Evolutionary conservation across 805 yeast species (phyloP).

Genomic region (Myxozyma neotropica): DNA sequence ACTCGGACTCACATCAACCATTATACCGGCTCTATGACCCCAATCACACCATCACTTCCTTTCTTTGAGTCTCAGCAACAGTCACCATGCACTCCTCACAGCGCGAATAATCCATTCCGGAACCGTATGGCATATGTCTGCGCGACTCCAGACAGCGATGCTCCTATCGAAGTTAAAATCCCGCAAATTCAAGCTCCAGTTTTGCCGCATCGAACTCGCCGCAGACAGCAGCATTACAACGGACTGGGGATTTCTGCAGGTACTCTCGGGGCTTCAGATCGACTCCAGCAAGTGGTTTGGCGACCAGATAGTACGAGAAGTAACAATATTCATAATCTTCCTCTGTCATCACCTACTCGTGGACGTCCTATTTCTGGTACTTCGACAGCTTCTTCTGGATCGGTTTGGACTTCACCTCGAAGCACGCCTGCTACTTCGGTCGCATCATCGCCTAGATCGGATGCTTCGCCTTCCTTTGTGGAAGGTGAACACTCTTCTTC

Average conservation of each 20-base stretch:
- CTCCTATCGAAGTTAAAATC: slow-evolving; percentile 12
- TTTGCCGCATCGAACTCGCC: neutral
- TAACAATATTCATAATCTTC: neutral
- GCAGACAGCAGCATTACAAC: slow-evolving; percentile 7
- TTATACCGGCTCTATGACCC: slow-evolving; percentile 14
- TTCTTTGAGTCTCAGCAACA: slow-evolving; percentile 1
- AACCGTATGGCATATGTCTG: slow-evolving; percentile 25
- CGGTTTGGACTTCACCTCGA: slow-evolving; percentile 11
- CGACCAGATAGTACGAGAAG: neutral
- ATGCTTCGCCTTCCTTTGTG: neutral
- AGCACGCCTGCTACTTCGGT: slow-evolving; percentile 25
- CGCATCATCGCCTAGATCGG: slow-evolving; percentile 21
- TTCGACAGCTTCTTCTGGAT: slow-evolving; percentile 7
- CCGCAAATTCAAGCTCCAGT: slow-evolving; percentile 14
- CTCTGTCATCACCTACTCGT: neutral
- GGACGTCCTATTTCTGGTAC: slow-evolving; percentile 9
- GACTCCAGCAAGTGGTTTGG: slow-evolving; percentile 18
- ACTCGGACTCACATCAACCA: slow-evolving; percentile 11
- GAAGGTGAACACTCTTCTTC: neutral
- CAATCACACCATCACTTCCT: slow-evolving; percentile 17
- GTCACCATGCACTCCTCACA: neutral
- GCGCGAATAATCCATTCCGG: slow-evolving; percentile 26
- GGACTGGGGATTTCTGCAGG: slow-evolving; percentile 26
- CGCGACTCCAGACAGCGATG: slow-evolving; percentile 6
- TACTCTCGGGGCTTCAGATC: slow-evolving; percentile 18